Evolutionary conservation across 1,284 basidiomycete genomes (phyloP), one percentile per base, ranked within the genome.

Genomic region (Pseudozyma sp.): DNA sequence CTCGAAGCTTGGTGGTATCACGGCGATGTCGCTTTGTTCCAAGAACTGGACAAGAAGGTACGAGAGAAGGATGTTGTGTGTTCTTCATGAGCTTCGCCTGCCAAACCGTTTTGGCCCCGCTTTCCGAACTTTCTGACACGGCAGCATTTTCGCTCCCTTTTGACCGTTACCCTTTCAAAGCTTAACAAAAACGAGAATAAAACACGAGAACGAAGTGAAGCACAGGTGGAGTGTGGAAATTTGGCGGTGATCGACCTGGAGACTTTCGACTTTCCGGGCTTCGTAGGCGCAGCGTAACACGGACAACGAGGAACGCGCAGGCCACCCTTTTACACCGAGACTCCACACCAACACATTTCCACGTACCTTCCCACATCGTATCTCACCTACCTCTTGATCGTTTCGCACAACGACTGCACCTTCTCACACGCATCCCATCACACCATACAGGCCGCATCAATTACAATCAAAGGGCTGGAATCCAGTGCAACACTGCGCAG

Each of bases 221-320:
- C 31, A 7, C 39, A 48, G 52, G 62, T 62, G 48, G 59, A 50
- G 54, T 37, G 13, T 24, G 24, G 9, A 19, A 9, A 8, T 42
- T 33, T 39, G 47, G 44, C 43, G 59, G 59, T 62, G 59, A 62
- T 62, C 59, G 59, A 62, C 50, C 29, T 42, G 40, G 17, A 7
- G 40, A n/a, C 7, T 42, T 13, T 14, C 14, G n/a, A 14, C 9
- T 44, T 44, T 42, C 11, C 24, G 13, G 42, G 49, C 50, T 53
- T 43, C 56, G 56, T 51, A 49, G 40, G 56, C 56, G 51, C 43
- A 51, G 50, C 33, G 17, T 14, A 19, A n/a, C 33, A 16, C 4
- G 14, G 5, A n/a, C 31, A 29, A n/a, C 31, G 24, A 9, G 16
- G 51, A 61, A 63, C 61, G 61, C 61, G 61, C 61, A 65, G 62